Evolutionary conservation across 495 filamentous ascomycete species (phyloP), one percentile per base, ranked within the genome.

Genomic region (Tuber borchii): DNA sequence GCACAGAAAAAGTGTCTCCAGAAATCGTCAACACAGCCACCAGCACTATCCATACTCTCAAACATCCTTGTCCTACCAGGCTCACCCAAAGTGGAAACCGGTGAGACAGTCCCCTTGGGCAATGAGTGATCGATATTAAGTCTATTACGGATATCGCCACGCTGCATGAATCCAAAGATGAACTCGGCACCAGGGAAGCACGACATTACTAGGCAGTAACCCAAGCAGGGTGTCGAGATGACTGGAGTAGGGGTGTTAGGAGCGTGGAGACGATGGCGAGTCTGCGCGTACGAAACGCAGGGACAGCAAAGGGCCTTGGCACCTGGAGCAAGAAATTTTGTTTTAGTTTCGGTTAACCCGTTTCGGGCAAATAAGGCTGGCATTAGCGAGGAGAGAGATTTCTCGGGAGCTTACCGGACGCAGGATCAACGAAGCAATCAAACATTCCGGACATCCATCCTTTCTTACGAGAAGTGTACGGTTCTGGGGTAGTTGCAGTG

Each of bases 201-300:
- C 16, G 70, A 77, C 17, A 72, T 70, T 7, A 82, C 74, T 16
- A 82, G 70, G 69, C 77, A 77, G 71, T 82, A 82, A 73, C 81
- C 81, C 40, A 82, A 45, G 31, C 81, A 82, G 20, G 81, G 81
- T 20, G 80, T 71, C 14, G 77, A 79, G 75, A 80, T 79, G 20
- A 82, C 71, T 5, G 81, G 81, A 20, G 81, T 31, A 0, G 81
- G 77, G n/a, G 80, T 82, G 26, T 76, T 76, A 14, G 81, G 81
- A 45, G 74, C 65, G 69, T 82, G 81, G 37, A 82, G 77, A 44
- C 81, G 81, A 73, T 82, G 81, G 39, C 81, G 81, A 20, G 81
- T 82, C 48, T 82, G 81, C 10, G 80, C 81, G 70, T 82, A 82
- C n/a, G 81, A 82, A 48, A 82, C 77, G 42, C 81, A 82, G 20